A percentile compares a stretch with the other conserved stretches of the same genome.
Conservation (phyloP, 495 filamentous ascomycete species). For the Aspergillus nanangensis region DNA sequence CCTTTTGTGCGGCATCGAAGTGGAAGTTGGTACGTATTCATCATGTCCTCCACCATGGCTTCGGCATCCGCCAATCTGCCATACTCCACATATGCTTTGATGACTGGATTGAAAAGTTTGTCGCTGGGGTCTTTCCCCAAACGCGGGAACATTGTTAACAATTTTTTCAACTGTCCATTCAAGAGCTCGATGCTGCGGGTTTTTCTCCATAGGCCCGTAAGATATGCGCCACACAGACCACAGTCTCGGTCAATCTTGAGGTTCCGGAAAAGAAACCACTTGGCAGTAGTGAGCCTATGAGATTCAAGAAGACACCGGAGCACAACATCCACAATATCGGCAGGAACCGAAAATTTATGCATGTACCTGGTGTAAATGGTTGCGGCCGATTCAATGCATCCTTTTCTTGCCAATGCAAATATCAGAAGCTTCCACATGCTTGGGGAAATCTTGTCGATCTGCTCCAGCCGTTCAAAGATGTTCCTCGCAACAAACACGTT, state of each 20-base stretch:
- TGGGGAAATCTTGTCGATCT: slow-evolving; percentile 25
- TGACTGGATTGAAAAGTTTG: slow-evolving; percentile 40
- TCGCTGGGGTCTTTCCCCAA: slow-evolving; percentile 27
- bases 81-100: slow-evolving; percentile 36
- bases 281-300: slow-evolving; percentile 30
- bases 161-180: slow-evolving; percentile 26
- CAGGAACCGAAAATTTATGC: slow-evolving; percentile 20
- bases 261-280: slow-evolving; percentile 28
- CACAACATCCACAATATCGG: slow-evolving; percentile 33
- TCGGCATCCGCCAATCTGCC: slow-evolving; percentile 34
- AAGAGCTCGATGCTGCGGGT: slow-evolving; percentile 36
- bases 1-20: slow-evolving; percentile 37
- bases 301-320: slow-evolving; percentile 40
- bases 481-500: slow-evolving; percentile 38
- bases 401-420: slow-evolving; percentile 35
- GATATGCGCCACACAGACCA: slow-evolving; percentile 34
- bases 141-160: slow-evolving; percentile 21
- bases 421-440: slow-evolving; percentile 39
- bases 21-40: slow-evolving; percentile 19
- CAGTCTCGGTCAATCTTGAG: slow-evolving; percentile 30
- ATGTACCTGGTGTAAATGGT: slow-evolving; percentile 29
- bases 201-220: slow-evolving; percentile 41
- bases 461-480: slow-evolving; percentile 34
- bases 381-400: slow-evolving; percentile 35
- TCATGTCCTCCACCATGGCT: slow-evolving; percentile 33